phyloP scores from a whole-genome alignment of 495 filamentous ascomycete genomes.

The Penicillium psychrofluorescens region DNA sequence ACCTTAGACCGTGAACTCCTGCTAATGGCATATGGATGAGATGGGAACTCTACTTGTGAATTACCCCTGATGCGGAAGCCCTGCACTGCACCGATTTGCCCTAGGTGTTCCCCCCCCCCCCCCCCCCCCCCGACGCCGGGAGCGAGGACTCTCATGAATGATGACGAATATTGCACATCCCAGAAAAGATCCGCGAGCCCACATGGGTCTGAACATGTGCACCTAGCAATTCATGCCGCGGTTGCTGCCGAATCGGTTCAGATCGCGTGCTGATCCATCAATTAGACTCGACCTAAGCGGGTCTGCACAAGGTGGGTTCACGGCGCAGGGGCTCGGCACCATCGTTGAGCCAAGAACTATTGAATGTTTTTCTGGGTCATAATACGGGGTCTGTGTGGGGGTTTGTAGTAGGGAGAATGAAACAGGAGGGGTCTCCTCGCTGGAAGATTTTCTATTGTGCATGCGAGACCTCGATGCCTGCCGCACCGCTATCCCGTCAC shows the following conservation, averaged over 20 bases:
- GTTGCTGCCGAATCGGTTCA: not conserved
- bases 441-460: too few relatives aligned
- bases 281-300: not conserved
- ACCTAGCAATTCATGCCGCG: not conserved
- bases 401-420: constrained; percentile 7
- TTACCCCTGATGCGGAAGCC: too few relatives aligned
- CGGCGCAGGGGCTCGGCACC: not conserved
- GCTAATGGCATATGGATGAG: too few relatives aligned
- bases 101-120: too few relatives aligned
- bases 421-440: constrained; percentile 4
- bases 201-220: not conserved
- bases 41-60: too few relatives aligned
- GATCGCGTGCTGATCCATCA: not conserved
- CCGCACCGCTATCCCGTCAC: constrained; percentile 6
- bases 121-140: too few relatives aligned
- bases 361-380: constrained; percentile 1
- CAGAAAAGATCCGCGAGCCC: too few relatives aligned
- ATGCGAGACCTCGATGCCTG: constrained; percentile 3
- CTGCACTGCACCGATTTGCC: too few relatives aligned
- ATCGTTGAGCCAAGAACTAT: constrained; percentile 5
- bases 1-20: too few relatives aligned
- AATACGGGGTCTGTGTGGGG: constrained; percentile 7
- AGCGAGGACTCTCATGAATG: too few relatives aligned
- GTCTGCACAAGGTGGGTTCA: not conserved
- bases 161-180: too few relatives aligned